These are phyloP conservation scores for Penicillium canescens DNA, from an alignment of 495 filamentous ascomycete species.

Conservation along the genomic window DNA sequence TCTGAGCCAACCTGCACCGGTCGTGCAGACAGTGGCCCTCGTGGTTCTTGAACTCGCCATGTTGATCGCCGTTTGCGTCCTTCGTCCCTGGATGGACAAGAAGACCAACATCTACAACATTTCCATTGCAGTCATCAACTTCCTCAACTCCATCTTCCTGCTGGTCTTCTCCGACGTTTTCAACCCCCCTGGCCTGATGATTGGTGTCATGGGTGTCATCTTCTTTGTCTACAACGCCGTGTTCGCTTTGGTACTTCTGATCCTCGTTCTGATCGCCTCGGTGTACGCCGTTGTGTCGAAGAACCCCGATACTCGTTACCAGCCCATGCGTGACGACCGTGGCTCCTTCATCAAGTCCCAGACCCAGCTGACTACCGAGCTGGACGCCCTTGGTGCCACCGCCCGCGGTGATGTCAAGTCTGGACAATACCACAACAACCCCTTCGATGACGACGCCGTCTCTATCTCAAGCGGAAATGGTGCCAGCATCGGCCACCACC, in stretches of 20 bases:
- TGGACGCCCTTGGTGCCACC: conserved; percentile 91
- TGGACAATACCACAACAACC: conserved; percentile 64
- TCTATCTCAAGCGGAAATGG: conserved; percentile 58
- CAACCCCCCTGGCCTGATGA: conserved; percentile 82
- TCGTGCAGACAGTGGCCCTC: conserved; percentile 79
- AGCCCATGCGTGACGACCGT: conserved; percentile 95
- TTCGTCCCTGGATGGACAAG: conserved; percentile 99
- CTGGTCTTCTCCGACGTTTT: conserved; percentile 83
- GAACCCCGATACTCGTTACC: conserved; percentile 94
- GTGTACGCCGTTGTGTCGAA: conserved; percentile 82
- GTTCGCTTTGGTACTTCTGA: conserved; percentile 80
- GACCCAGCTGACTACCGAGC: conserved; percentile 82
- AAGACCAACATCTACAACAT: conserved; percentile 98
- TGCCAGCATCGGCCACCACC: conserved; percentile 30
- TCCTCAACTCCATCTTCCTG: conserved; percentile 85
- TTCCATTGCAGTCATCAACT: conserved; percentile 84
- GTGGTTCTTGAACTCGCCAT: conserved; percentile 82
- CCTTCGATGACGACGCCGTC: conserved; percentile 78
- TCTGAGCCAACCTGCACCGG: conserved; percentile 71
- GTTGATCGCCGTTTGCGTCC: conserved; percentile 74
- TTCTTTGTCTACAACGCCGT: conserved; percentile 91
- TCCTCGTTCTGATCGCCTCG: conserved; percentile 86
- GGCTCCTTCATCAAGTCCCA: conserved; percentile 98
- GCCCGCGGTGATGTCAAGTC: conserved; percentile 81
- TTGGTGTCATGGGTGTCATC: conserved; percentile 90